These are phyloP conservation scores for Echinosophora koreensis DNA, from an alignment of 306 rosid species.

Conservation along the genomic window DNA sequence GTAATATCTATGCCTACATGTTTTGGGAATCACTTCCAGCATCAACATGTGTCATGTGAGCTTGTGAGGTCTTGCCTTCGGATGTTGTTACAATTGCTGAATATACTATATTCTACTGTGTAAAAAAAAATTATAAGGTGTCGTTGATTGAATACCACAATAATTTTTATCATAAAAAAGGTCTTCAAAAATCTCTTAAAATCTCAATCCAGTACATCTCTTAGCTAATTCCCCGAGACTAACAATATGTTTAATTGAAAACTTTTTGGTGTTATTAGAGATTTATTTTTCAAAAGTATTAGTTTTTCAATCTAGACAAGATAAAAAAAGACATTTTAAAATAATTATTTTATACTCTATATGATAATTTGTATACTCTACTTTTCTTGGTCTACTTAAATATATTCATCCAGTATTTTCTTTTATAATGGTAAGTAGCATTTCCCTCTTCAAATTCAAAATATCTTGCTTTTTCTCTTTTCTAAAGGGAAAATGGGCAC, in stretches of 20 bases:
- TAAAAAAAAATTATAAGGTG: neutral
- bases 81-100: slow-evolving; percentile 19
- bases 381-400: too few relatives aligned
- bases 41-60: slow-evolving; percentile 48
- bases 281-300: too few relatives aligned
- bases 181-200: too few relatives aligned
- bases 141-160: too few relatives aligned
- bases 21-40: slow-evolving; percentile 40
- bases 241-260: too few relatives aligned
- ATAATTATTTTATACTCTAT: too few relatives aligned
- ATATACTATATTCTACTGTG: neutral
- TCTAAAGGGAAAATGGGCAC: neutral
- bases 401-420: neutral
- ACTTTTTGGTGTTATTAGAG: too few relatives aligned
- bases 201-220: too few relatives aligned
- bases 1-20: slow-evolving; percentile 27
- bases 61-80: slow-evolving; percentile 39
- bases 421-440: neutral
- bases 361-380: neutral
- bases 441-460: neutral
- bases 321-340: too few relatives aligned
- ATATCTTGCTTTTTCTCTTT: neutral
- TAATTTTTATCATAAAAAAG: too few relatives aligned
- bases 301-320: too few relatives aligned
- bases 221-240: neutral